phyloP scores from a whole-genome alignment of 345 rosid species.

The Rhodamnia rubescens region DNA sequence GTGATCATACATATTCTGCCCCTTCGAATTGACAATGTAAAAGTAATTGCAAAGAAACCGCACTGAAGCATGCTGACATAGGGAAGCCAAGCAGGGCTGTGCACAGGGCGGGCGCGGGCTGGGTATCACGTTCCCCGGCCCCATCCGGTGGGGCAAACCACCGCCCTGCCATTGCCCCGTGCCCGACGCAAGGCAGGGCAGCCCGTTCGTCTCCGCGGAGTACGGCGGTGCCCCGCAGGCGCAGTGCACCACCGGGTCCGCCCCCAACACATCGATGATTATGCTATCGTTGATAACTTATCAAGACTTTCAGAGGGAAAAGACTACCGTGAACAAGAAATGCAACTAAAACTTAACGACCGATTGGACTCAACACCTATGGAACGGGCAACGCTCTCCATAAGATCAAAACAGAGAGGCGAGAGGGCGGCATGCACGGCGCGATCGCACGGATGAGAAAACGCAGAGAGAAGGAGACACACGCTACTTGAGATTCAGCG shows the following conservation, averaged over 20 bases:
- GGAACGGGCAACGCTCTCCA: not conserved
- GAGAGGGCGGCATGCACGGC: not conserved
- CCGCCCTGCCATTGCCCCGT: not conserved
- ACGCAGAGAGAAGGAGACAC: not conserved
- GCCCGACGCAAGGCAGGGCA: not conserved
- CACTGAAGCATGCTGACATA: not conserved
- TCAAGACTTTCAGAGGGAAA: not conserved
- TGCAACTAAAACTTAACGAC: not conserved
- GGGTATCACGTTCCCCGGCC: not conserved
- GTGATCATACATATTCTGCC: not conserved
- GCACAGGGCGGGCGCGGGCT: not conserved
- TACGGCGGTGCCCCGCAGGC: not conserved
- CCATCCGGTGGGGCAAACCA: not conserved
- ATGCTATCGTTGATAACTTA: too few relatives aligned
- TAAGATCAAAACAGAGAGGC: not conserved
- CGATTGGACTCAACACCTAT: not conserved
- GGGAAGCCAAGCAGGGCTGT: not conserved
- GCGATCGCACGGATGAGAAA: not conserved
- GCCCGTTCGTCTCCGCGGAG: not conserved
- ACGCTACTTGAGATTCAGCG: not conserved
- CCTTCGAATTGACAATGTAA: not conserved
- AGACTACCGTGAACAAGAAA: not conserved
- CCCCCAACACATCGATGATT: not conserved
- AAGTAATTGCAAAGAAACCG: not conserved
- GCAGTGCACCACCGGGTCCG: not conserved